phyloP scores from a whole-genome alignment of 345 rosid species.

The Tarenaya hassleriana region DNA sequence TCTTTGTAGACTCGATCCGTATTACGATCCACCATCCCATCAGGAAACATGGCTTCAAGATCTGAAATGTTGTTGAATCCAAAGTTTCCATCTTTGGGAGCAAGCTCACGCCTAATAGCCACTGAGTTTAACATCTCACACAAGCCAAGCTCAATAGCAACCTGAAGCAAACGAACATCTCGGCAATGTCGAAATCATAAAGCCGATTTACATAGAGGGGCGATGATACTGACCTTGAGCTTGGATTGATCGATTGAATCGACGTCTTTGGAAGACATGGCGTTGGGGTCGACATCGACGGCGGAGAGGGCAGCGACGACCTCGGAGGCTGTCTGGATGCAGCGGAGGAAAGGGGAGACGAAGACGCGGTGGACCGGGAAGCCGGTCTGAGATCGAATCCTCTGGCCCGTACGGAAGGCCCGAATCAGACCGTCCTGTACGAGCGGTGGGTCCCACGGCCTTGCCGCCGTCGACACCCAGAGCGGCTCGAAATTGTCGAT shows the following conservation, averaged over 20 bases:
- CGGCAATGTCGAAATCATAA: too few species aligned
- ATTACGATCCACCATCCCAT: constrained; percentile 57
- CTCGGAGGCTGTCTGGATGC: constrained; percentile 69
- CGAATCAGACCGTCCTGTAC: constrained; percentile 41
- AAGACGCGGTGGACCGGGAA: constrained; percentile 77
- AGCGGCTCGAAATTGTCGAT: constrained; percentile 51
- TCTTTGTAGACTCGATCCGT: constrained; percentile 42
- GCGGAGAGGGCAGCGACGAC: constrained; percentile 51
- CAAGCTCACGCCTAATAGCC: constrained; percentile 47
- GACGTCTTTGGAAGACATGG: constrained; percentile 30
- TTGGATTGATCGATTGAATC: constrained; percentile 43
- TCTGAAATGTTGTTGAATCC: constrained; percentile 42
- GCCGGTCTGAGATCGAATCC: constrained; percentile 37
- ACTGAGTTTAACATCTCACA: constrained; percentile 61
- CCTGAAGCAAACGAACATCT: constrained; percentile 35
- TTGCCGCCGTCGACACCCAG: constrained; percentile 53
- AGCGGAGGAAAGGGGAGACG: constrained; percentile 81
- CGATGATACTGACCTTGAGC: constrained; percentile 51
- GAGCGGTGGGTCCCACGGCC: constrained; percentile 85
- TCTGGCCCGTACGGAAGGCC: constrained; percentile 44
- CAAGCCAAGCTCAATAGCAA: constrained; percentile 65
- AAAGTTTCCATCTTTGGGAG: constrained; percentile 61
- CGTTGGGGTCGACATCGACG: constrained; percentile 27
- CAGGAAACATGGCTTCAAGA: constrained; percentile 55
- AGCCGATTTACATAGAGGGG: neutral